Evolutionary conservation across 73 alveolate species (phyloP).

Genomic region (Paramecium bursaria): DNA sequence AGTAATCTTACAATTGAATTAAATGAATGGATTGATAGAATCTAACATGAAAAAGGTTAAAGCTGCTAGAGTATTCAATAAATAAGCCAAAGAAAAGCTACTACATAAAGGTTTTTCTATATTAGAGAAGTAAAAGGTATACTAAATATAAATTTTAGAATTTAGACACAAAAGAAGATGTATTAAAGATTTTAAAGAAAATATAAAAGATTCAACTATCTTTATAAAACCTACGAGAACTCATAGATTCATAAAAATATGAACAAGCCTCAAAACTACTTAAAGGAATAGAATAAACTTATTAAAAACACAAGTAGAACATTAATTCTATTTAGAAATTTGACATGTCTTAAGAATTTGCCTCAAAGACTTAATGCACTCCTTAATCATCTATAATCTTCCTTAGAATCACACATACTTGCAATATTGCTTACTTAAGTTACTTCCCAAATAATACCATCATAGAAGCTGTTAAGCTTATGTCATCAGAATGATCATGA

Average conservation of each 20-base stretch:
- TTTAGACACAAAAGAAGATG: conserved; percentile 7
- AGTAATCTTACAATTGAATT: conserved; percentile 15
- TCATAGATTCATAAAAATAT: conserved; percentile 26
- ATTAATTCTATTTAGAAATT: too few species aligned
- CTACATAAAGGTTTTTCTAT: background rate
- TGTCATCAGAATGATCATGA: conserved; percentile 41
- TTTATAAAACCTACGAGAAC: background rate
- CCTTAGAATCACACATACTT: background rate
- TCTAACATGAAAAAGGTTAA: conserved; percentile 21
- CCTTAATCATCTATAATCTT: background rate
- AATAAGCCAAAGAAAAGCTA: background rate
- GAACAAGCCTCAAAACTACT: conserved; percentile 15
- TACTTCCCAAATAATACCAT: conserved; percentile 23
- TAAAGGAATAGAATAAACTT: conserved; percentile 21
- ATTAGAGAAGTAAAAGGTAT: conserved; percentile 32
- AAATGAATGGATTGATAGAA: conserved; percentile 42
- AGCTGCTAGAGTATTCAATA: background rate
- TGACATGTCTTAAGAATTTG: too few species aligned
- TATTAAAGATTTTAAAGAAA: background rate
- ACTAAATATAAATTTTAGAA: background rate
- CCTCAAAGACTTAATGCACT: background rate
- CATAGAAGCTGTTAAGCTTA: background rate
- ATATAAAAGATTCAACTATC: conserved; percentile 1
- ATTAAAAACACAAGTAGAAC: background rate
- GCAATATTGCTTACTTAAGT: conserved; percentile 21